phyloP scores from a whole-genome alignment of 768 basidiomycete genomes.

The Suillus spraguei region DNA sequence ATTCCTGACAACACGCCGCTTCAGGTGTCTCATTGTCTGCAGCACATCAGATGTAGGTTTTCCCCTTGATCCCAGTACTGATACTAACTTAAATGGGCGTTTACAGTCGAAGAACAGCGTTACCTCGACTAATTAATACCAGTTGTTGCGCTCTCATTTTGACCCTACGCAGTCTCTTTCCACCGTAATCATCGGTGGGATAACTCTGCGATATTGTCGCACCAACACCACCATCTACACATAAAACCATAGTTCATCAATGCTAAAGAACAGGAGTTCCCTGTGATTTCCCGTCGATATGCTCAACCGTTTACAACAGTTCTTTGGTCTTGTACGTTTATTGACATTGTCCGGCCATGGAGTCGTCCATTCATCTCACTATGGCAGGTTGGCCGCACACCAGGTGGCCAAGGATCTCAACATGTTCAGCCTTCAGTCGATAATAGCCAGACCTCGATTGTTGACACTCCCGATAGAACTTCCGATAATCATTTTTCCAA shows the following conservation, averaged over 20 bases:
- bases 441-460: neutral
- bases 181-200: neutral
- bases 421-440: neutral
- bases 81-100: neutral
- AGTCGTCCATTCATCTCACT: neutral
- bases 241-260: neutral
- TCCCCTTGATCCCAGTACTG: too few species aligned
- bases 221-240: neutral
- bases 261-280: neutral
- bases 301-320: neutral
- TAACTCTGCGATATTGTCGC: neutral
- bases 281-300: neutral
- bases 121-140: neutral
- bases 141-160: neutral
- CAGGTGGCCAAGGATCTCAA: neutral
- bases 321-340: neutral
- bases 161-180: neutral
- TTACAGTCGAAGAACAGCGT: neutral
- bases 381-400: neutral
- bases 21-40: neutral
- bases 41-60: neutral
- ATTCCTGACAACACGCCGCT: constrained; percentile 3
- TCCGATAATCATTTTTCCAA: neutral
- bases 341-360: neutral
- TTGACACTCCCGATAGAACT: neutral